Base-by-base conservation (phyloP, 2,329 filamentous ascomycete genomes). In the Penicillium sp. region DNA sequence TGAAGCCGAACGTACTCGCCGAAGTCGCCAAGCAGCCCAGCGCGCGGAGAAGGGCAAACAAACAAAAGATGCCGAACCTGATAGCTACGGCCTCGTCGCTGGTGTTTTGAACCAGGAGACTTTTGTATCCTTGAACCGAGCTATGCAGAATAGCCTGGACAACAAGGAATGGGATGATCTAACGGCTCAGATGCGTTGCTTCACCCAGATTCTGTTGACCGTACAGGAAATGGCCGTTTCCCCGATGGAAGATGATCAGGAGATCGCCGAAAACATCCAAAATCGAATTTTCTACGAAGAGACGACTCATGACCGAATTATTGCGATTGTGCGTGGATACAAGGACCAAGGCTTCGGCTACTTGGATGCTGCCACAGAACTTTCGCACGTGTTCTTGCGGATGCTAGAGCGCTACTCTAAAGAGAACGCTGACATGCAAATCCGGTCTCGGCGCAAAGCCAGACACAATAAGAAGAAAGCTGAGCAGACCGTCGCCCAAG, bases 251-350 rank as follows among this genome's bases (percentile, higher is more conserved):
- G 90, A 96, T n/a, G 87, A 98, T 52, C 86, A 94, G 59, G 93
- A 97, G 55, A 97, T 98, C 62, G 91, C 93, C 0, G 91, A 98
- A 62, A 98, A 98, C 54, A 96, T 94, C 9, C 80, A 95, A 36
- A 94, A 86, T 56, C 87, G 91, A 46, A 87, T 98, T n/a, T 98
- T 98, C 64, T 98, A 98, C 68, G 93, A 98, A 65, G 89, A 97
- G 59, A 80, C 87, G 0, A 96, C 90, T 0, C 90, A 98, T 58
- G 91, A 98, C 47, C 78, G 86, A 16, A 79, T 98, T 36, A 78
- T 91, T 19, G 79, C 82, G 43, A 86, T 96, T 37, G 75, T 91
- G 1, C 78, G 84, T 48, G 83, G 78, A n/a, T 97, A 94, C 70
- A 94, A 94, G 53, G 87, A 91, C 45, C 93, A 97, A 68, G 86